These are phyloP conservation scores for Colletotrichum lupini DNA, from an alignment of 2,329 filamentous ascomycete species.

Conservation along the genomic window DNA sequence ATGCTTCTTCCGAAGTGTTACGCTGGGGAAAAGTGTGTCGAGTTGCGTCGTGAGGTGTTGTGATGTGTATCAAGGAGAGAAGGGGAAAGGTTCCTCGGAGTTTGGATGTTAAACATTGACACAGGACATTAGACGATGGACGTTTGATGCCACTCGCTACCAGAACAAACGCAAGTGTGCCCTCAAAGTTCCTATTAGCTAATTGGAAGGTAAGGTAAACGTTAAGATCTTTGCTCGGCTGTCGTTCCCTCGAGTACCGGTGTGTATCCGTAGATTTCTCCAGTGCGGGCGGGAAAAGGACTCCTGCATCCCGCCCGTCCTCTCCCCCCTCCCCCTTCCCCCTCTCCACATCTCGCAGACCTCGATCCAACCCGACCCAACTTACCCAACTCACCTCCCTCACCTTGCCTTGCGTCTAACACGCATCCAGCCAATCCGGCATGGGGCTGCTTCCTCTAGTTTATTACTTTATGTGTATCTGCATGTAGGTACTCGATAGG, in stretches of 20 bases:
- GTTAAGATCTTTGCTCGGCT: background rate
- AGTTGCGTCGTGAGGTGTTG: no score
- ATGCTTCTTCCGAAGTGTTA: background rate
- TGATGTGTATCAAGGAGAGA: background rate
- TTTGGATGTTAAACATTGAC: background rate
- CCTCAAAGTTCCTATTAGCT: background rate
- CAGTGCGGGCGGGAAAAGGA: slow-evolving; percentile 3
- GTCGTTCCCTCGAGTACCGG: slow-evolving; percentile 13
- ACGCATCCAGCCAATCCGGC: background rate
- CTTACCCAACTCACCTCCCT: background rate
- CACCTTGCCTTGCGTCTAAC: background rate
- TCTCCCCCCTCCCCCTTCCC: background rate
- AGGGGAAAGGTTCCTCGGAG: background rate
- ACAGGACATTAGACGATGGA: background rate
- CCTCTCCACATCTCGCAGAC: background rate
- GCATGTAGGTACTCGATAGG: background rate
- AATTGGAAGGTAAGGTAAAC: background rate
- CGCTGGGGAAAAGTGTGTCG: background rate
- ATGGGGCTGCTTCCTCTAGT: background rate
- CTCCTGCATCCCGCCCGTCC: slow-evolving; percentile 7
- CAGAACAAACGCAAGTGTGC: background rate
- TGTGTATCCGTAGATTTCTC: background rate
- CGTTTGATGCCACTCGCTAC: background rate
- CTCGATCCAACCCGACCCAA: background rate
- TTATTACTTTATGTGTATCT: background rate